Evolutionary conservation across 1,284 basidiomycete species (phyloP).

Genomic region (Phellopilus nigrolimitatus): DNA sequence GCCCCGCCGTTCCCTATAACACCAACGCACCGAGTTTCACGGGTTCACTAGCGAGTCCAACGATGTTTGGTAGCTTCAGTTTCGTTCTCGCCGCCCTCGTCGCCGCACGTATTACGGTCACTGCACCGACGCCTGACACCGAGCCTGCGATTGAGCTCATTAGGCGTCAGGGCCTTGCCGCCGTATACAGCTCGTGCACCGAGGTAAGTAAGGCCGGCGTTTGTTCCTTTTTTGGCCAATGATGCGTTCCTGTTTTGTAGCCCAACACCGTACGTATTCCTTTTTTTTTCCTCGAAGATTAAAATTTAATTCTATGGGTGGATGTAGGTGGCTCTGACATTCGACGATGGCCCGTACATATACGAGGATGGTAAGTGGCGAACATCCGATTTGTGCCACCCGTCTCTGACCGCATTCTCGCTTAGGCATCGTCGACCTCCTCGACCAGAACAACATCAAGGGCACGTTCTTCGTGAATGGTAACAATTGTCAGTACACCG

Average conservation of each 20-base stretch:
- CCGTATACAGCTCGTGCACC: conserved; percentile 17
- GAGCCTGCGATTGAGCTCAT: conserved; percentile 18
- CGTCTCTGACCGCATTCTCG: not conserved
- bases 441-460: conserved; percentile 30
- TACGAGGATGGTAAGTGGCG: conserved; percentile 15
- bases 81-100: not conserved
- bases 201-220: not conserved
- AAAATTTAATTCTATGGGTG: not conserved
- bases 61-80: conserved; percentile 7
- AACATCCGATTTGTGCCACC: not conserved
- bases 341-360: conserved; percentile 21
- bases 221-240: not conserved
- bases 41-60: not conserved
- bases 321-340: conserved; percentile 17
- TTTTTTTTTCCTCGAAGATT: not conserved
- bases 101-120: conserved; percentile 11
- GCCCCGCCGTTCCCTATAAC: too few relatives aligned
- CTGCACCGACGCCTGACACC: conserved; percentile 6
- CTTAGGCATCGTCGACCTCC: conserved; percentile 24
- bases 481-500: conserved; percentile 14
- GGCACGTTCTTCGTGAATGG: conserved; percentile 39
- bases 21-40: too few relatives aligned
- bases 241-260: not conserved
- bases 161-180: conserved; percentile 14
- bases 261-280: conserved; percentile 15